Conservation (phyloP, 23 red algal genomes). For the Gracilaria gracilis region DNA sequence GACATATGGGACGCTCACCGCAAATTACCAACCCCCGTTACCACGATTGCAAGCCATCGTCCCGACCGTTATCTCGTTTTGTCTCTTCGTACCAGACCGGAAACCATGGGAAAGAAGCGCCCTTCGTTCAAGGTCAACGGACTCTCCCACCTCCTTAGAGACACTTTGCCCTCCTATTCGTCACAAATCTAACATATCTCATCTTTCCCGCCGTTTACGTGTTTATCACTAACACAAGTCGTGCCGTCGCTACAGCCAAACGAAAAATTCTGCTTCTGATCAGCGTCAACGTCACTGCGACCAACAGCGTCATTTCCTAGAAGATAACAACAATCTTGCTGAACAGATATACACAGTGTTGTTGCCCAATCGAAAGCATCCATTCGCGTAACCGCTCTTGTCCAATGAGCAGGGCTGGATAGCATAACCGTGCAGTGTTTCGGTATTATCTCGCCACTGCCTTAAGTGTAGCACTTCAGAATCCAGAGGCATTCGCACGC, state of each 20-base stretch:
- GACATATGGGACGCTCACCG: neutral
- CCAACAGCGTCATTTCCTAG: neutral
- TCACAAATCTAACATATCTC: neutral
- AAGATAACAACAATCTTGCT: neutral
- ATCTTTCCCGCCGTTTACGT: neutral
- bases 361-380: too few relatives aligned
- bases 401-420: too few relatives aligned
- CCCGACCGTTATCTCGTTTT: neutral
- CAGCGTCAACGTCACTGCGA: neutral
- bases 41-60: neutral
- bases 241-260: neutral
- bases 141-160: neutral
- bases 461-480: too few relatives aligned
- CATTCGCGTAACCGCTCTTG: too few relatives aligned
- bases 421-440: too few relatives aligned
- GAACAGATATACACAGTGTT: too few relatives aligned
- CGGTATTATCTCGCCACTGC: too few relatives aligned
- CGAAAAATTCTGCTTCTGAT: conserved; percentile 1
- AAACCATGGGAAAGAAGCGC: conserved; percentile 23
- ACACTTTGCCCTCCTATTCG: neutral
- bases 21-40: neutral
- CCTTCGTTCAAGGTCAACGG: conserved; percentile 37
- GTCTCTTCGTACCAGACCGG: neutral
- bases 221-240: neutral
- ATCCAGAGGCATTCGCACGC: too few relatives aligned